These are phyloP conservation scores for Candida qinlingensis DNA, from an alignment of 805 yeast genomes.

Conservation along the genomic window DNA sequence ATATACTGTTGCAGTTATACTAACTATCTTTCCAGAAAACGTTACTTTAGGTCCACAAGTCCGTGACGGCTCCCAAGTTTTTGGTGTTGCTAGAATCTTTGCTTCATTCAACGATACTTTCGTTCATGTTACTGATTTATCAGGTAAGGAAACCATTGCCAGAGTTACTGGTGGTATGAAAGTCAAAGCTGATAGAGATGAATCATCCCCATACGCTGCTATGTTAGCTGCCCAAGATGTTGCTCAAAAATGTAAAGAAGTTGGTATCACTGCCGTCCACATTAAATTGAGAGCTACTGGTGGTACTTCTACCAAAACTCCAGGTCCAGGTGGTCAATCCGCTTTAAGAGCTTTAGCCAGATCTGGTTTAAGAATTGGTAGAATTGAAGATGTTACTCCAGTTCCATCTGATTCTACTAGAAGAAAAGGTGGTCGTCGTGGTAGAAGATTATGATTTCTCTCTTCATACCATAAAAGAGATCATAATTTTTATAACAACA, in stretches of 20 bases:
- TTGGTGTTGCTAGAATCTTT: conserved; percentile 99
- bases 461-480: conserved; percentile 5
- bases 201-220: conserved; percentile 99
- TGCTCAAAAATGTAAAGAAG: conserved; percentile 98
- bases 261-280: conserved; percentile 99
- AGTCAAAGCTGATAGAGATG: conserved; percentile 99
- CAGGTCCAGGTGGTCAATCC: conserved; percentile 99
- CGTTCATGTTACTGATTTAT: conserved; percentile 98
- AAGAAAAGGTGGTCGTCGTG: conserved; percentile 99
- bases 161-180: conserved; percentile 99
- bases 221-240: conserved; percentile 99
- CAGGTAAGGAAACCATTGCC: conserved; percentile 99
- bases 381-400: conserved; percentile 99
- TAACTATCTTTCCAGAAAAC: conserved; percentile 36
- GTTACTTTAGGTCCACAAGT: conserved; percentile 78
- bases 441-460: conserved; percentile 87
- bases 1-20: conserved; percentile 6
- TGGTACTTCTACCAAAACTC: conserved; percentile 99
- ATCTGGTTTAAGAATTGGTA: conserved; percentile 99
- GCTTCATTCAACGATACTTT: conserved; percentile 99
- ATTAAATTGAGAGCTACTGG: conserved; percentile 99
- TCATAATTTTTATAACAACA: conserved; percentile 4
- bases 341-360: conserved; percentile 99
- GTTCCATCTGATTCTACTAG: conserved; percentile 99
- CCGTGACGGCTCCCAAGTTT: conserved; percentile 97